Percentiles rank a stretch among this genome's conserved stretches.
Conservation (phyloP, 2,329 filamentous ascomycete species). For the Phaeophleospora eucalypticola region DNA sequence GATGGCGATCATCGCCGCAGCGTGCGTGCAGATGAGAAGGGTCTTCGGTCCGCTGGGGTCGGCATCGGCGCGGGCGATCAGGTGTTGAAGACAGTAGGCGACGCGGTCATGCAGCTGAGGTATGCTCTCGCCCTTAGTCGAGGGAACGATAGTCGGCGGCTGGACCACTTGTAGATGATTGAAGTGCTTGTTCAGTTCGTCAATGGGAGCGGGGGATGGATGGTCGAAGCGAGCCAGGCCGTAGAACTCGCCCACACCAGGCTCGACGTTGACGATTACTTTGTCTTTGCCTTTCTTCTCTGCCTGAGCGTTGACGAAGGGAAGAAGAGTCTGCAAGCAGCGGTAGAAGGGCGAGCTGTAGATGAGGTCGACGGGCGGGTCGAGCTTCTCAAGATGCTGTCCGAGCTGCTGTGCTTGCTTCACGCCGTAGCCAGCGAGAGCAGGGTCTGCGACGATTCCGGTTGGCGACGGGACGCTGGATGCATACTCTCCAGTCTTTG, state of each 20-base stretch:
- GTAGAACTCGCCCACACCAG: conserved; percentile 74
- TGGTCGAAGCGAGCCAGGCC: conserved; percentile 81
- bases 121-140: conserved; percentile 72
- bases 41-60: conserved; percentile 61
- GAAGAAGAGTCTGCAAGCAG: conserved; percentile 77
- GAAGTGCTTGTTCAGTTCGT: conserved; percentile 64
- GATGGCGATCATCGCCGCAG: conserved; percentile 81
- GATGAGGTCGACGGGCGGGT: conserved; percentile 67
- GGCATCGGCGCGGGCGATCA: conserved; percentile 68
- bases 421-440: conserved; percentile 81
- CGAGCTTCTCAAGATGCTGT: conserved; percentile 56
- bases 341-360: conserved; percentile 86
- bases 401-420: conserved; percentile 76
- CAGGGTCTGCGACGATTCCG: conserved; percentile 80
- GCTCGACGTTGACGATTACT: conserved; percentile 34
- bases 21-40: conserved; percentile 81
- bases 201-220: conserved; percentile 66
- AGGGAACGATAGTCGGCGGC: conserved; percentile 56
- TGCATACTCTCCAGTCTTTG: conserved; percentile 71
- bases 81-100: conserved; percentile 62
- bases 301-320: conserved; percentile 56
- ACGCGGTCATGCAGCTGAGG: conserved; percentile 74
- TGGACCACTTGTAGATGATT: conserved; percentile 49
- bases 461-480: conserved; percentile 74
- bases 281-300: conserved; percentile 20